A percentile compares a stretch with the other conserved stretches of the same genome.
phyloP scores from a whole-genome alignment of 306 rosid genomes.

The Senna tora region DNA sequence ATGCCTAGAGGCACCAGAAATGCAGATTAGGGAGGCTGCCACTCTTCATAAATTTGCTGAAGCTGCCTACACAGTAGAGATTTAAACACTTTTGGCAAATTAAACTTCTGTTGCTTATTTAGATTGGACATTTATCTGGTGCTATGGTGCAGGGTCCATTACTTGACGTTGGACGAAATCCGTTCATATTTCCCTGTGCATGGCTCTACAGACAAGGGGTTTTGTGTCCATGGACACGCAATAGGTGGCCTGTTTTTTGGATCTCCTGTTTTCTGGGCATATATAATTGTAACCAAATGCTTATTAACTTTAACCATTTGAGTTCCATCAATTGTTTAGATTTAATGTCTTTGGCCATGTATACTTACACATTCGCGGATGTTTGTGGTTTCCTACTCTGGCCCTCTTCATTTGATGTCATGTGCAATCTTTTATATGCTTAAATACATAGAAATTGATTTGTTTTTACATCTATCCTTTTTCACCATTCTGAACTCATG shows the following conservation, averaged over 20 bases:
- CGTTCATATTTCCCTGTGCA: constrained; percentile 72
- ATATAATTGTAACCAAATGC: constrained; percentile 10
- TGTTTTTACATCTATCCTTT: not conserved
- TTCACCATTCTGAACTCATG: constrained; percentile 24
- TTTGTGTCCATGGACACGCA: constrained; percentile 83
- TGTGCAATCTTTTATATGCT: constrained; percentile 16
- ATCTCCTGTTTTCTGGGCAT: constrained; percentile 44
- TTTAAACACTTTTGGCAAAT: constrained; percentile 10
- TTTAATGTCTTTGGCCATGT: constrained; percentile 13
- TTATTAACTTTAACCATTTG: not conserved
- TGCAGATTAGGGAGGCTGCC: constrained; percentile 71
- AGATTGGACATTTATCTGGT: constrained; percentile 26
- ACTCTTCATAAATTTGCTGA: constrained; percentile 89
- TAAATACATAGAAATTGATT: constrained; percentile 8
- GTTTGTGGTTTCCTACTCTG: constrained; percentile 2
- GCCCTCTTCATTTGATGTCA: not conserved
- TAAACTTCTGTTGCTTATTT: constrained; percentile 15
- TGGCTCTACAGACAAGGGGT: constrained; percentile 93
- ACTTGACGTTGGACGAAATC: constrained; percentile 92
- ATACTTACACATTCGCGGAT: not conserved
- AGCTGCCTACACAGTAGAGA: constrained; percentile 90
- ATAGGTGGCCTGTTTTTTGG: constrained; percentile 62
- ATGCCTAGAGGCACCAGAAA: constrained; percentile 57
- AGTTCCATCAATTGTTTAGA: not conserved
- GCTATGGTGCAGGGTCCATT: constrained; percentile 80